Conservation (phyloP, 805 yeast genomes). For the Ogataea paradorogensis region DNA sequence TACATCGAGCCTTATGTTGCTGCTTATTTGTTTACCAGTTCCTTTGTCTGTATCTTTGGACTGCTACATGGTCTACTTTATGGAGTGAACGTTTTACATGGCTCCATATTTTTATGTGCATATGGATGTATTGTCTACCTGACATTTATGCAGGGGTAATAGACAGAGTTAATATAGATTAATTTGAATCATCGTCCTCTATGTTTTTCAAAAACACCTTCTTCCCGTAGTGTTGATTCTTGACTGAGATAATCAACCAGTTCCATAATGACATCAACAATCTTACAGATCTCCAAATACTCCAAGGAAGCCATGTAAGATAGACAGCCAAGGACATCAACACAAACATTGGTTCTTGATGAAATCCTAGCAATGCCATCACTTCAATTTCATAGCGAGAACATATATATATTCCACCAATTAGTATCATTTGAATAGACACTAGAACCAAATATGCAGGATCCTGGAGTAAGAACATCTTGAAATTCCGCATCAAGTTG, state of each 20-base stretch:
- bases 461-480: not conserved
- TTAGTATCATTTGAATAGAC: no score
- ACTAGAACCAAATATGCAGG: not conserved
- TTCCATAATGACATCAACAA: conserved; percentile 5
- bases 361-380: no score
- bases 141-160: conserved; percentile 14
- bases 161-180: conserved; percentile 1
- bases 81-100: conserved; percentile 15
- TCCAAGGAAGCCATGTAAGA: conserved; percentile 11
- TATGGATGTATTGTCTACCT: conserved; percentile 15
- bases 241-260: conserved; percentile 19
- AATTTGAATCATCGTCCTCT: conserved; percentile 17
- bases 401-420: not conserved
- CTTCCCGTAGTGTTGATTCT: conserved; percentile 28
- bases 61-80: conserved; percentile 13
- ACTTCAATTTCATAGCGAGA: no score
- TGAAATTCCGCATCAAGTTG: not conserved
- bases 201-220: conserved; percentile 26
- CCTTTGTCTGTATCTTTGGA: conserved; percentile 9
- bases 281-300: conserved; percentile 8
- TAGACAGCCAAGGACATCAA: not conserved
- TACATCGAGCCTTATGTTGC: conserved; percentile 18
- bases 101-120: conserved; percentile 9
- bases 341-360: no score
- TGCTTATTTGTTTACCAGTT: conserved; percentile 14